Evolutionary conservation across 331 rosid species (phyloP), one percentile per base, ranked within the genome.

Genomic region (Malus hybrid): DNA sequence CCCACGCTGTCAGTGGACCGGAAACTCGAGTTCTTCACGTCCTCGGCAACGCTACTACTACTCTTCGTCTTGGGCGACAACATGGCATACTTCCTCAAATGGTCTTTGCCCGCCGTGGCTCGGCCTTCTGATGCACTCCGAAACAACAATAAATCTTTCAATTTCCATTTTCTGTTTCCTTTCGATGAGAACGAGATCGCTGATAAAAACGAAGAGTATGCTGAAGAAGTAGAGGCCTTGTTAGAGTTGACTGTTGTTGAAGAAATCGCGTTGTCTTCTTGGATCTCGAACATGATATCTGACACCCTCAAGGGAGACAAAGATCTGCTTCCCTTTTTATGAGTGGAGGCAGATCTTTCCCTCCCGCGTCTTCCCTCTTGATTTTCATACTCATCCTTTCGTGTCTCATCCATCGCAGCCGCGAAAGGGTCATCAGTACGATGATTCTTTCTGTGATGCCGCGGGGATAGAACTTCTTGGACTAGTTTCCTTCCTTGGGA

Each of bases 61-160:
- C 42, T 44, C 20, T 78, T 32, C 72, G 80, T 92, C 71, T 84
- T 93, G 28, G 70, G 66, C 0, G 91, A 79, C 81, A 88, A 34
- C 69, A 52, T 66, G 1, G 78, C 55, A 75, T 84, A 92, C 59
- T 86, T 90, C 20, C 83, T 84, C 32, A 85, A 33, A 0, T 87
- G 87, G 48, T 90, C 91, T 76, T 87, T 90, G 3, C 87, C 87
- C 14, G 90, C 69, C 5, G 77, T 73, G 15, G 96, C 92, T 14
- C 99, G 65, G 13, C 99, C 99, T 67, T 95, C 97, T 3, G 99
- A 95, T 2, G 97, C 97, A 59, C 97, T 92, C 34, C 97, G 83
- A 66, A 95, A 95, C 55, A 95, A 73, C 33, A 92, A 72, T 6
- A 95, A 62, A 69, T 95, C 97, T 57, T 73, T 86, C 9, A 95